Evolutionary conservation across 2,329 filamentous ascomycete genomes (phyloP).

Genomic region (Xylaria sp.): DNA sequence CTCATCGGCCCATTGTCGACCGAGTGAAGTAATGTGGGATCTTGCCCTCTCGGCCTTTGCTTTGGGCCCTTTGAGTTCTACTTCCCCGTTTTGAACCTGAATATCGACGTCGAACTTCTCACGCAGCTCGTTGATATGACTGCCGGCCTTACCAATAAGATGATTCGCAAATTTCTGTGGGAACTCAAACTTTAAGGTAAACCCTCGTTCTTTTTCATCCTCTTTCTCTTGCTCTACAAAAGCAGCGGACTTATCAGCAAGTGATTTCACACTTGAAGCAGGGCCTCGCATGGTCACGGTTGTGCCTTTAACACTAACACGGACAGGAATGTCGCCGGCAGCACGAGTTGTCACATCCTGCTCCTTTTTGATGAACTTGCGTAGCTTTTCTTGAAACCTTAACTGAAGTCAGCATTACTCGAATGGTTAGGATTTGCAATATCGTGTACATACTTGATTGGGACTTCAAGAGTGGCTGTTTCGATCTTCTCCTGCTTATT

Average conservation of each 20-base stretch:
- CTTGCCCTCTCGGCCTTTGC: slow-evolving; percentile 91
- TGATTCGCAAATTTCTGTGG: slow-evolving; percentile 95
- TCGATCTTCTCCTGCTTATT: slow-evolving; percentile 67
- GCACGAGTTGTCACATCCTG: slow-evolving; percentile 62
- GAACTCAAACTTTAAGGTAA: slow-evolving; percentile 88
- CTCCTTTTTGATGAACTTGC: slow-evolving; percentile 72
- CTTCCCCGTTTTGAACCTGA: slow-evolving; percentile 91
- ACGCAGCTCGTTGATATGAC: slow-evolving; percentile 72
- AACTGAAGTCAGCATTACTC: slow-evolving; percentile 44
- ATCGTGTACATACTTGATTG: slow-evolving; percentile 58
- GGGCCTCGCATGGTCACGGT: slow-evolving; percentile 82
- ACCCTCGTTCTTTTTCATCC: slow-evolving; percentile 93
- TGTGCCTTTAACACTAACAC: slow-evolving; percentile 68
- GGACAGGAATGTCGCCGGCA: slow-evolving; percentile 68
- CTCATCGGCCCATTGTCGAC: slow-evolving; percentile 89
- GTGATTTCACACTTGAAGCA: slow-evolving; percentile 73
- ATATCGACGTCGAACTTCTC: slow-evolving; percentile 78
- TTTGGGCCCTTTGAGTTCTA: slow-evolving; percentile 94
- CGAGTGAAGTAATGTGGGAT: slow-evolving; percentile 80
- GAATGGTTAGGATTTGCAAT: neutral
- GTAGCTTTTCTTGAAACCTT: slow-evolving; percentile 70
- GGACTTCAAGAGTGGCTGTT: slow-evolving; percentile 65
- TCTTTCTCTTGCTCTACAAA: slow-evolving; percentile 90
- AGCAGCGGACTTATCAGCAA: slow-evolving; percentile 76
- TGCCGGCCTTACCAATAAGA: slow-evolving; percentile 74